Base-by-base conservation (phyloP, 352 stramenopile genomes). In the Phytopythium montanum region DNA sequence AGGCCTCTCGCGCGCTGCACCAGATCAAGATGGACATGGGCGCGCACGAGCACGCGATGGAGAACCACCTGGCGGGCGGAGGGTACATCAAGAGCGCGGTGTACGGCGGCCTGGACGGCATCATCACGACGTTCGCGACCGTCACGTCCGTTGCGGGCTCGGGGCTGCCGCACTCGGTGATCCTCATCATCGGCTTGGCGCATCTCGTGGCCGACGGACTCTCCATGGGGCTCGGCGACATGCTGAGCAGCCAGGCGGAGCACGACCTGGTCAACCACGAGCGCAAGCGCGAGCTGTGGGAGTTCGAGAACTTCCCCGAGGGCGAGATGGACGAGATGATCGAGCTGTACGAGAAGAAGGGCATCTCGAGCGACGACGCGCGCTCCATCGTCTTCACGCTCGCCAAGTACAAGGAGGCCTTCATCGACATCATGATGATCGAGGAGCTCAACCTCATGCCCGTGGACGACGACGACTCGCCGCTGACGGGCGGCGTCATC, bases 351-450 rank as follows among this genome's bases (percentile, higher is more conserved):
- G 79, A 96, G 66, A 80, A 87, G 60, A 85, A 91, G 61, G 95
- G 96, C 23, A 96, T 99, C 69, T 81, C 72, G 7, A 85, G 73
- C 18, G 81, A 97, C 7, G 95, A 98, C 81, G 94, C 96, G 7
- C 79, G 76, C 54, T 64, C 91, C 9, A 89, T 98, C 4, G 92
- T 99, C 53, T 75, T 89, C 57, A 98, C 92, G 33, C 88, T 99
- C 73, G 76, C 94, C 57, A 98, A 98, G 79, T 98, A 99, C 80
- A 97, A 97, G 62, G 88, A 98, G 54, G 97, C 97, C 31, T 99
- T 99, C 74, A 93, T 98, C 36, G 94, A 98, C 77, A 87, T 98
- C 54, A 99, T 99, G 96, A 98, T 98, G 93, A 74, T 95, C 23
- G 91, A 98, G 62, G 96, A 99, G 72, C 85, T 99, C 51, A 90